Conservation (phyloP, 2,329 filamentous ascomycete species). For the Alternaria solani region DNA sequence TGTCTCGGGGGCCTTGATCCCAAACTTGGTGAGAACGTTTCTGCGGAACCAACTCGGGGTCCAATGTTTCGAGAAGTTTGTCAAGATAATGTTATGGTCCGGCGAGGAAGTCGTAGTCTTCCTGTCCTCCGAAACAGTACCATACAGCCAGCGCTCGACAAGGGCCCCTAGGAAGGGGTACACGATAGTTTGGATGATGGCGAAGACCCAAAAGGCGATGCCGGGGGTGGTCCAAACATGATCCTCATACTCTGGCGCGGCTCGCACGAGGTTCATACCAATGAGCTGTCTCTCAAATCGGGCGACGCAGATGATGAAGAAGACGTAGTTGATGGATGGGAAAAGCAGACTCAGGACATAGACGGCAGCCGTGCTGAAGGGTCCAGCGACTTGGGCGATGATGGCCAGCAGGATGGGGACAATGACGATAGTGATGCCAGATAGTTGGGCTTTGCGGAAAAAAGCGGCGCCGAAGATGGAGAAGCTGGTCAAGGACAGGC, state of each 20-base stretch:
- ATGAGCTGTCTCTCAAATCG: conserved; percentile 73
- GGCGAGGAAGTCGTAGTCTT: conserved; percentile 53
- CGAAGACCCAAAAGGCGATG: conserved; percentile 78
- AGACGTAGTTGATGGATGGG: conserved; percentile 86
- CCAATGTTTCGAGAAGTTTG: conserved; percentile 81
- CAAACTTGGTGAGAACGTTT: conserved; percentile 56
- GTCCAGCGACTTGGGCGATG: conserved; percentile 76
- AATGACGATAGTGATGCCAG: conserved; percentile 80
- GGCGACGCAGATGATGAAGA: conserved; percentile 79
- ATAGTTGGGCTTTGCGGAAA: conserved; percentile 87
- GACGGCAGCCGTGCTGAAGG: conserved; percentile 69
- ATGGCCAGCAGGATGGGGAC: conserved; percentile 78
- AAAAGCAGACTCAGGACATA: conserved; percentile 78
- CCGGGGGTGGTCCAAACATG: conserved; percentile 71
- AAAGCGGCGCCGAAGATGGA: conserved; percentile 83
- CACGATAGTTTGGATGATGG: conserved; percentile 77
- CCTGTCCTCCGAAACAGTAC: conserved; percentile 68
- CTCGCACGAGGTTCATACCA: conserved; percentile 67
- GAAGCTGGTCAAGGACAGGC: conserved; percentile 79
- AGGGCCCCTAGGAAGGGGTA: conserved; percentile 79
- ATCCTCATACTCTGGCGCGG: conserved; percentile 61
- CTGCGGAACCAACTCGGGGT: conserved; percentile 68
- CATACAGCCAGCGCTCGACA: conserved; percentile 77
- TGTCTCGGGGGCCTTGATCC: conserved; percentile 62
- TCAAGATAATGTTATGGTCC: conserved; percentile 70